phyloP scores from a whole-genome alignment of 768 basidiomycete genomes.

The Tricholoma sp. region DNA sequence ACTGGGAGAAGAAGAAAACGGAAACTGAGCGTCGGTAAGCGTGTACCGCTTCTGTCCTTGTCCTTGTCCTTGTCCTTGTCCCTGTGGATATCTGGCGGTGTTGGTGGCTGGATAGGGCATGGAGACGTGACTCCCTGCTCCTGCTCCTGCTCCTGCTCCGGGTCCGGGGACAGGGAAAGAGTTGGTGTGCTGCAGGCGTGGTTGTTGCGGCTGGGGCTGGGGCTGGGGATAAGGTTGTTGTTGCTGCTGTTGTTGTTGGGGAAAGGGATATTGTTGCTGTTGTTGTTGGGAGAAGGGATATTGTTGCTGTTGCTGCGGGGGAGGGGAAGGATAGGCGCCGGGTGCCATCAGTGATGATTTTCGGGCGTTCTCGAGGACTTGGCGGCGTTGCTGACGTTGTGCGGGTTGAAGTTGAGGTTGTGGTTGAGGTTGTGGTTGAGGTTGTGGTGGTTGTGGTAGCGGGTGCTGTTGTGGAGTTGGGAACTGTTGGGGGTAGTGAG shows the following conservation, averaged over 20 bases:
- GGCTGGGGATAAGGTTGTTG: neutral
- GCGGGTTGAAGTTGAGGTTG: neutral
- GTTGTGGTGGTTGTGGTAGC: too few species aligned
- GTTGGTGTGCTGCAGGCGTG: neutral
- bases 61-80: too few species aligned
- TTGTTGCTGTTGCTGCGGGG: neutral
- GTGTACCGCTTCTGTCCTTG: conserved; percentile 36
- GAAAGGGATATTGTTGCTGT: neutral
- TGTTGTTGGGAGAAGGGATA: neutral
- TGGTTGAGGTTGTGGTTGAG: neutral
- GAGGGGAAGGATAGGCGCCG: neutral
- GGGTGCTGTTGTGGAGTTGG: too few species aligned
- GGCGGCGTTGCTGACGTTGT: conserved; percentile 9
- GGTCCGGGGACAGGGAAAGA: neutral
- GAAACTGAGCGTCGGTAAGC: conserved; percentile 34
- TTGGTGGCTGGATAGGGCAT: neutral
- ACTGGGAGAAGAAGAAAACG: conserved; percentile 7
- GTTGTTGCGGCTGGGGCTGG: neutral
- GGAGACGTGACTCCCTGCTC: conserved; percentile 1
- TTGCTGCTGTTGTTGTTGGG: conserved; percentile 5
- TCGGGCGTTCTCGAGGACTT: neutral
- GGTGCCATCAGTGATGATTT: neutral
- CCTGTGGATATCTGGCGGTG: neutral
- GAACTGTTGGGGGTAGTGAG: too few species aligned
- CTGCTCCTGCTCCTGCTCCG: too few species aligned